These are phyloP conservation scores for Coemansia javaensis DNA, from an alignment of 192 early-diverging fungal species.

Conservation along the genomic window DNA sequence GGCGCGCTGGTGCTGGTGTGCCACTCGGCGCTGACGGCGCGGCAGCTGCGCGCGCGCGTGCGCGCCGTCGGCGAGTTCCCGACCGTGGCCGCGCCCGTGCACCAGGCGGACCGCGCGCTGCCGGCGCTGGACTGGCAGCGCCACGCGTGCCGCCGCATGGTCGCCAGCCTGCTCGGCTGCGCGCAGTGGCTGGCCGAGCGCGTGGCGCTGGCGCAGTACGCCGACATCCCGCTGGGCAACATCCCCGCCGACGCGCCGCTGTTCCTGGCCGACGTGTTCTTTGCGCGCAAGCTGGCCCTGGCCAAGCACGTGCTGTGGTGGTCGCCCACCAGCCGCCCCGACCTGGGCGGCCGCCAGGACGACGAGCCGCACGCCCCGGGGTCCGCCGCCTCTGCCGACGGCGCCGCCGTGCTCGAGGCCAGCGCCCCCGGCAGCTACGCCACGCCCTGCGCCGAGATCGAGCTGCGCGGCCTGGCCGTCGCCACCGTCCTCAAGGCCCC, in stretches of 20 bases:
- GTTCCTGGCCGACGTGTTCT: slow-evolving; percentile 77
- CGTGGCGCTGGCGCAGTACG: slow-evolving; percentile 69
- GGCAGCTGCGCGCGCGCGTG: slow-evolving; percentile 51
- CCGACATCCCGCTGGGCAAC: slow-evolving; percentile 88
- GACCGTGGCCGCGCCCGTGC: slow-evolving; percentile 60
- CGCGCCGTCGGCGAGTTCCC: slow-evolving; percentile 66
- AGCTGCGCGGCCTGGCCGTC: slow-evolving; percentile 72
- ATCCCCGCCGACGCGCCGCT: slow-evolving; percentile 73
- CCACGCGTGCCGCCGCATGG: slow-evolving; percentile 63
- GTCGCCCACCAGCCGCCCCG: slow-evolving; percentile 72
- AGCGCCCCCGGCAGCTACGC: slow-evolving; percentile 72
- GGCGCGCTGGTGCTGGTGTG: slow-evolving; percentile 70
- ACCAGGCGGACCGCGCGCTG: slow-evolving; percentile 66
- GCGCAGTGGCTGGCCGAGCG: slow-evolving; percentile 71
- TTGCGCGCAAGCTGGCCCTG: slow-evolving; percentile 74
- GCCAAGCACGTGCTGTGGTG: slow-evolving; percentile 88
- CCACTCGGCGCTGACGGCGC: slow-evolving; percentile 57
- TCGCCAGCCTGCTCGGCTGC: slow-evolving; percentile 70
- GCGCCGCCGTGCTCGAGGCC: slow-evolving; percentile 53
- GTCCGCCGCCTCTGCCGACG: slow-evolving; percentile 1
- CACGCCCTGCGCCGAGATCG: slow-evolving; percentile 80
- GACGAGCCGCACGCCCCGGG: slow-evolving; percentile 23
- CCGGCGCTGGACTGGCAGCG: slow-evolving; percentile 85
- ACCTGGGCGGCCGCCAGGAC: slow-evolving; percentile 73
- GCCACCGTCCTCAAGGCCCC: slow-evolving; percentile 76